phyloP scores from a whole-genome alignment of 257 asterid genomes.

The Solanum clarkiae region DNA sequence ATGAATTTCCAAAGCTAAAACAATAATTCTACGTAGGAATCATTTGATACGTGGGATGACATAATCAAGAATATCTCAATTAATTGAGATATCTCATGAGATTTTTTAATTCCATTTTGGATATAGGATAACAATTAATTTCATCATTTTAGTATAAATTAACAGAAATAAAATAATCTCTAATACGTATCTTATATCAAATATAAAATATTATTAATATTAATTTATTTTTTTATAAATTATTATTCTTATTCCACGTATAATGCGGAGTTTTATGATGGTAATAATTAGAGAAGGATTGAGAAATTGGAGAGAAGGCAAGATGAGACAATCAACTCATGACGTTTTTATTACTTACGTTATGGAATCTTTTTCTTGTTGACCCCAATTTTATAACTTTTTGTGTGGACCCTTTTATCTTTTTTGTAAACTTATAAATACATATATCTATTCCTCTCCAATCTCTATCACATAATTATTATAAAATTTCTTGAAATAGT shows the following conservation, averaged over 20 bases:
- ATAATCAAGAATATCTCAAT: background rate
- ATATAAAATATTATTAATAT: background rate
- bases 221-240: accelerated
- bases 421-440: background rate
- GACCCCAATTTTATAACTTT: background rate
- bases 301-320: background rate
- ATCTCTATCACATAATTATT: background rate
- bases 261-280: too few species aligned
- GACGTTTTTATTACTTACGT: background rate
- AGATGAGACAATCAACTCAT: background rate
- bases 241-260: background rate
- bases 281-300: background rate
- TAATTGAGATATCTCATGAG: background rate
- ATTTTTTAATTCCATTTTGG: background rate
- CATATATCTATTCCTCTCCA: background rate
- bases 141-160: too few species aligned
- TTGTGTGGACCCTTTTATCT: background rate
- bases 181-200: background rate
- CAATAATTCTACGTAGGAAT: background rate
- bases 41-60: background rate
- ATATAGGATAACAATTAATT: too few species aligned
- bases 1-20: background rate
- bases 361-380: background rate
- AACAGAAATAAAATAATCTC: background rate
- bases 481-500: background rate